phyloP scores from a whole-genome alignment of 2,329 filamentous ascomycete genomes.

The Fusarium papillatum region DNA sequence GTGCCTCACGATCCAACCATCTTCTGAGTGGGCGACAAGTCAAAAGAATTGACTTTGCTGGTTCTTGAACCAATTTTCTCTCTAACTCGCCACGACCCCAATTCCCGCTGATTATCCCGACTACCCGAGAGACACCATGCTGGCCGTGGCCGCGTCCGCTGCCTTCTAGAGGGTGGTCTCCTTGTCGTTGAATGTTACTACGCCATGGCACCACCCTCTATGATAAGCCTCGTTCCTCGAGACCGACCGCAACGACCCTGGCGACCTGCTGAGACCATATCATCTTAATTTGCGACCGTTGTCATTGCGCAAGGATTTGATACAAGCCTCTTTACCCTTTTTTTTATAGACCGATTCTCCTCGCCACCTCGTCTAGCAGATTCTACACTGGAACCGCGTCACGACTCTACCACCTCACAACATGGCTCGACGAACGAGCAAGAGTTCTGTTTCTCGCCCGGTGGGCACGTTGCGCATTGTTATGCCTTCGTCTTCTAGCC shows the following conservation, averaged over 20 bases:
- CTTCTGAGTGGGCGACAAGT: not conserved
- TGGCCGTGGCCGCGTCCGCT: conserved; percentile 54
- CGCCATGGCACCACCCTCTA: conserved; percentile 71
- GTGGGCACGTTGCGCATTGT: conserved; percentile 39
- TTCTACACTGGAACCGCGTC: not conserved
- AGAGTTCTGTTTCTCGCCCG: conserved; percentile 33
- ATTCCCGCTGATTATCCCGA: conserved; percentile 19
- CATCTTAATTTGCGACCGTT: not conserved
- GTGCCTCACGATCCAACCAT: not conserved
- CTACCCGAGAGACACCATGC: conserved; percentile 33
- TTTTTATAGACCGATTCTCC: conserved; percentile 22
- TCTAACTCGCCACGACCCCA: conserved; percentile 24
- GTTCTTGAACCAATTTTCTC: conserved; percentile 6
- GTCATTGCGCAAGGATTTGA: not conserved
- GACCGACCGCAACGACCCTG: conserved; percentile 20
- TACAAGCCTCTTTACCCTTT: not conserved
- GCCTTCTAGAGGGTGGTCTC: conserved; percentile 68
- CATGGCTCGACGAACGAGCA: conserved; percentile 43
- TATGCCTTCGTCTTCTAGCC: conserved; percentile 16
- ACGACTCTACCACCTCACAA: conserved; percentile 2
- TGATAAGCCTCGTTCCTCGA: conserved; percentile 53
- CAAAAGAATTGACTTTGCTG: not conserved
- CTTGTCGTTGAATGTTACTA: conserved; percentile 51
- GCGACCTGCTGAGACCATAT: conserved; percentile 2
- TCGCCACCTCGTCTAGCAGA: conserved; percentile 21